Percentiles rank a stretch among this genome's conserved stretches.
Conservation (phyloP, 257 asterid genomes). For the Solanum paucissectum region DNA sequence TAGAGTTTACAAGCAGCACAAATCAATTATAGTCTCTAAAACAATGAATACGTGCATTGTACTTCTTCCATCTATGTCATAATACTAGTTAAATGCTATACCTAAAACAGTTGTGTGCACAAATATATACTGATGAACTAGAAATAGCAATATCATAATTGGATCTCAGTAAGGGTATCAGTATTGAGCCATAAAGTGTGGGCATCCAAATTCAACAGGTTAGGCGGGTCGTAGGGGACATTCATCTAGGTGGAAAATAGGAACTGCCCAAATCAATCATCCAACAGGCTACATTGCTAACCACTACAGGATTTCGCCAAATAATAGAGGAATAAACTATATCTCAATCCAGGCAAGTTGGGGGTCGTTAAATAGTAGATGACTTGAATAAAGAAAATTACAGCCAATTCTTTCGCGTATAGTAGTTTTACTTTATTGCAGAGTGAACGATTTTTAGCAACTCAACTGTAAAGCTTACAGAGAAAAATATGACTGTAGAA, state of each 20-base stretch:
- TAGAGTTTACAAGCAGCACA: neutral
- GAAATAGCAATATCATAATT: neutral
- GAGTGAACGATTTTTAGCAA: neutral
- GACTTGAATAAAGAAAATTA: neutral
- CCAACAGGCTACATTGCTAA: neutral
- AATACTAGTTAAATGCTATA: neutral
- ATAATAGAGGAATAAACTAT: neutral
- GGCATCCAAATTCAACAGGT: neutral
- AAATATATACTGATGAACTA: neutral
- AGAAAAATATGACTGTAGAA: neutral
- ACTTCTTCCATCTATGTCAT: neutral
- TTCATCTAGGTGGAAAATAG: neutral
- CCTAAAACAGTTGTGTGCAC: neutral
- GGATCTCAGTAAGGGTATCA: neutral
- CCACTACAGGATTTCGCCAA: neutral
- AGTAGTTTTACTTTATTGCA: neutral
- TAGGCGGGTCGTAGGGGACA: neutral
- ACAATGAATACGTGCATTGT: neutral
- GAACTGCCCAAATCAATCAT: neutral
- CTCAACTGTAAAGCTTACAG: neutral
- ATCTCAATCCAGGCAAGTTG: neutral
- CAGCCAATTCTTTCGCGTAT: neutral
- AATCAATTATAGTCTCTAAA: neutral
- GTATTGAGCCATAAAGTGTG: neutral
- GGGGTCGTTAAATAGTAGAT: neutral